phyloP scores from a whole-genome alignment of 2,329 filamentous ascomycete species.

The Elsinoe perseae region DNA sequence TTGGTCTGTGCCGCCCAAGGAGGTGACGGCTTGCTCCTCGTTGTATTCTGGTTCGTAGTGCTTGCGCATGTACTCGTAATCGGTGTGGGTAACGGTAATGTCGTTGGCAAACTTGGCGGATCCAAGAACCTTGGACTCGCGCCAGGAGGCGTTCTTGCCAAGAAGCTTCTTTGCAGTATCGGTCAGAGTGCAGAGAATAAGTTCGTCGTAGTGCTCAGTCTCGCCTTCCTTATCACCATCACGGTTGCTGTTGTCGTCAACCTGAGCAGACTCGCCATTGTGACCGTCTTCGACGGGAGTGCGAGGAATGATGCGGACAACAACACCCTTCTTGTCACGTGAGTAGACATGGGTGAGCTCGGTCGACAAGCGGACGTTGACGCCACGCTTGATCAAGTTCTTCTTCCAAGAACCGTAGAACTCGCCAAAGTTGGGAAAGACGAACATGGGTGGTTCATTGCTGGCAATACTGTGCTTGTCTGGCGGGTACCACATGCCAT shows the following conservation, averaged over 20 bases:
- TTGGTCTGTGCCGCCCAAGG: slow-evolving; percentile 37
- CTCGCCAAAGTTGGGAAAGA: slow-evolving; percentile 54
- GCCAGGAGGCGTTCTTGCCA: slow-evolving; percentile 49
- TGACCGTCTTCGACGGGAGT: slow-evolving; percentile 37
- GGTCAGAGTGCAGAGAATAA: slow-evolving; percentile 56
- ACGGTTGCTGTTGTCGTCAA: slow-evolving; percentile 30
- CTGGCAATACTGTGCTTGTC: slow-evolving; percentile 42
- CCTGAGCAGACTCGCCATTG: slow-evolving; percentile 37
- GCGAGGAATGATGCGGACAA: slow-evolving; percentile 40
- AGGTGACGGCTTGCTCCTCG: slow-evolving; percentile 37
- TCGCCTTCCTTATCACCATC: slow-evolving; percentile 36
- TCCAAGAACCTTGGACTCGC: slow-evolving; percentile 61
- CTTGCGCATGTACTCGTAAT: slow-evolving; percentile 56
- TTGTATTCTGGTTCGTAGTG: slow-evolving; percentile 60
- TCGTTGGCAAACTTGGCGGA: slow-evolving; percentile 63
- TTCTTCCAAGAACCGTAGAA: slow-evolving; percentile 56
- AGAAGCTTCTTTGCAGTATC: slow-evolving; percentile 54
- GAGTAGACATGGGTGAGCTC: slow-evolving; percentile 48
- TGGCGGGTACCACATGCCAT: slow-evolving; percentile 52
- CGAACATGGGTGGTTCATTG: slow-evolving; percentile 51
- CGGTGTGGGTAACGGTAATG: slow-evolving; percentile 62
- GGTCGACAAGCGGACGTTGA: slow-evolving; percentile 49
- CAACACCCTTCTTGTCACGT: slow-evolving; percentile 45
- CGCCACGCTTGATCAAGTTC: slow-evolving; percentile 47
- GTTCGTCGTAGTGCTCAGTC: slow-evolving; percentile 53